Evolutionary conservation across 306 rosid species (phyloP), one percentile per base, ranked within the genome.

Genomic region (Calophaca sinica): DNA sequence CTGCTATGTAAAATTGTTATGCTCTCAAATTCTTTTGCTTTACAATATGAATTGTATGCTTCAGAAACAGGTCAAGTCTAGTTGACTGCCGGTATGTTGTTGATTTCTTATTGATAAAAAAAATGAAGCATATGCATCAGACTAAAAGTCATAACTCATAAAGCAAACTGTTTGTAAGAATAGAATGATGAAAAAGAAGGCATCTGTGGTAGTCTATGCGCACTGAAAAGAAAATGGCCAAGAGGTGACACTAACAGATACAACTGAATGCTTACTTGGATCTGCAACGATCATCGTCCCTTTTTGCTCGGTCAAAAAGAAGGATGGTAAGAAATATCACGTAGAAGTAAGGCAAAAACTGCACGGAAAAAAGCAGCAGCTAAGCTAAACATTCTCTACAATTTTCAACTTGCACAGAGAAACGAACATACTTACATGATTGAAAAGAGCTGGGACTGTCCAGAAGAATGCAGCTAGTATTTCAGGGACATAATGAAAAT

Each of bases 401-500:
- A 46, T 49, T 45, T 73, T 62, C 67, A 73, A 80, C 55, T 42
- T 59, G 54, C 63, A 62, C 42, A 68, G 42, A 76, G 50, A 57
- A 67, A 77, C 7, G 12, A 36, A 52, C 61, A 68, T 48, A 42
- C 81, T 86, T 85, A 94, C 99, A 66, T 92, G 99, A 80, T 83
- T 80, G 62, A 94, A 90, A 77, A 94, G 93, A 55, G 93, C 99
- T 28, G 99, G 99, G 68, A 90, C 92, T 9, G 97, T 94, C 99
- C 99, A 94, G 87, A 94, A 92, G 84, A 94, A 92, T 54, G 99
- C 99, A 60, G 96, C 90, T 60, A 84, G 82, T 82, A 94, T 94
- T 89, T 94, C 99, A 3, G 99, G 99, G 53, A 89, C 96, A 77
- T 94, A 94, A 75, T 94, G 99, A 82, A 92, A 94, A 84, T 94